Evolutionary conservation across 352 stramenopile species (phyloP).

Genomic region (Discostella stelligera): DNA sequence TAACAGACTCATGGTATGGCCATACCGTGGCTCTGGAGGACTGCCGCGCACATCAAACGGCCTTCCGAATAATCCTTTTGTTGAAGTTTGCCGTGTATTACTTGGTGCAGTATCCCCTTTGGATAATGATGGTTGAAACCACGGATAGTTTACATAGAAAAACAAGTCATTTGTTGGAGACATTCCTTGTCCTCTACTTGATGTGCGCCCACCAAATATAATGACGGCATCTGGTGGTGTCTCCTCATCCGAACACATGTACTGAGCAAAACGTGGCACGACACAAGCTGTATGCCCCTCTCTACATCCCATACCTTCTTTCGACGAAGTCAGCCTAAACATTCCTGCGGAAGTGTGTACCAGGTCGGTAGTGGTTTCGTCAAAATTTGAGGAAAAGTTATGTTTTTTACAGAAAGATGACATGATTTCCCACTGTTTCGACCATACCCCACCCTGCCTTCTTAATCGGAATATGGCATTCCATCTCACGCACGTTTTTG

Average conservation of each 20-base stretch:
- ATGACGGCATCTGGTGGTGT: slow-evolving; percentile 16
- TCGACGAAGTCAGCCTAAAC: slow-evolving; percentile 14
- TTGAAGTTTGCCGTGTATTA: background rate
- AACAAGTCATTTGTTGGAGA: slow-evolving; percentile 63
- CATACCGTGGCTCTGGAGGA: slow-evolving; percentile 62
- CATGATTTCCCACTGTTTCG: slow-evolving; percentile 43
- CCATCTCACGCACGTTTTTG: slow-evolving; percentile 27
- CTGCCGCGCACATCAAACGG: slow-evolving; percentile 54
- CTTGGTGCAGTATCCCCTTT: background rate
- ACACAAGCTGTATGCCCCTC: slow-evolving; percentile 62
- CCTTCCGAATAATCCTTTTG: slow-evolving; percentile 13
- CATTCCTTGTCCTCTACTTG: background rate
- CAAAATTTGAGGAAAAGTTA: background rate
- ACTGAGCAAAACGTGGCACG: slow-evolving; percentile 13
- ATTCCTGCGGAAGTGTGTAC: slow-evolving; percentile 13
- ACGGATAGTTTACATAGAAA: slow-evolving; percentile 25
- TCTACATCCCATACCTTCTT: slow-evolving; percentile 31
- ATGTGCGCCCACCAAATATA: slow-evolving; percentile 69
- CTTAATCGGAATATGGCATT: slow-evolving; percentile 54
- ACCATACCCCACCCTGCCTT: slow-evolving; percentile 36
- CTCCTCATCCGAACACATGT: background rate
- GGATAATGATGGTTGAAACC: background rate
- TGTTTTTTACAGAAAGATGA: slow-evolving; percentile 8
- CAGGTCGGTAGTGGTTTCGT: background rate
- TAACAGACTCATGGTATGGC: slow-evolving; percentile 69